Base-by-base conservation (phyloP, 352 stramenopile species). In the Phytophthora sojae region DNA sequence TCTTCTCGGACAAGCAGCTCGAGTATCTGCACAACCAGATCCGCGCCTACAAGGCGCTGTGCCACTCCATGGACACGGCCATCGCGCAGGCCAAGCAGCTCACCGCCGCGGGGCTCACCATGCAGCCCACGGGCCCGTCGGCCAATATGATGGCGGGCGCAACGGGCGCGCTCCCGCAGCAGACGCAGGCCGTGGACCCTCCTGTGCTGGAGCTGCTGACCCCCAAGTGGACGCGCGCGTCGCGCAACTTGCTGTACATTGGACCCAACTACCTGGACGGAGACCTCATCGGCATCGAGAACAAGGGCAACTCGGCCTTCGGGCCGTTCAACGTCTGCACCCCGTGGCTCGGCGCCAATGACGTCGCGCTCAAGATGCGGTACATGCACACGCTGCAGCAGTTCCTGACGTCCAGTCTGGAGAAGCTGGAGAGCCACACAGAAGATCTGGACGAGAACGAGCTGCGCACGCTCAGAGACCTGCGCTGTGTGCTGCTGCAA, bases 11-110 rank as follows among this genome's bases (percentile, higher is more conserved):
- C 30, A 92, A 90, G 64, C 89, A 96, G 70, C 79, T 96, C 21
- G 86, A 93, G 64, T 86, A 94, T 30, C 66, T 96, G 51, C 89
- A 96, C 73, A 88, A 92, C 64, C 89, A 96, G 77, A 96, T 96
- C 65, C 86, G 86, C 7, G 82, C 86, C 17, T 96, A 91, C 75
- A 96, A 95, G 68, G 72, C 86, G 37, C 76, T 96, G 23, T 95
- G 87, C 47, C 87, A 93, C 70, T 91, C 82, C 6, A 96, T 96
- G 89, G 87, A 96, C 64, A 76, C 91, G 42, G 71, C 83, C 5
- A 66, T 92, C 23, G 47, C 71, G 0, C 64, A 75, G 12, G 73
- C 64, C 52, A 79, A 81, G 45, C 74, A 76, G 29, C 57, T 71
- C 21, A 35, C 19, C 30, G 52, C 37, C 1, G 45, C 59, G 26